Conservation (phyloP, 2,329 filamentous ascomycete genomes). For the Phaeosphaeriaceae sp. region DNA sequence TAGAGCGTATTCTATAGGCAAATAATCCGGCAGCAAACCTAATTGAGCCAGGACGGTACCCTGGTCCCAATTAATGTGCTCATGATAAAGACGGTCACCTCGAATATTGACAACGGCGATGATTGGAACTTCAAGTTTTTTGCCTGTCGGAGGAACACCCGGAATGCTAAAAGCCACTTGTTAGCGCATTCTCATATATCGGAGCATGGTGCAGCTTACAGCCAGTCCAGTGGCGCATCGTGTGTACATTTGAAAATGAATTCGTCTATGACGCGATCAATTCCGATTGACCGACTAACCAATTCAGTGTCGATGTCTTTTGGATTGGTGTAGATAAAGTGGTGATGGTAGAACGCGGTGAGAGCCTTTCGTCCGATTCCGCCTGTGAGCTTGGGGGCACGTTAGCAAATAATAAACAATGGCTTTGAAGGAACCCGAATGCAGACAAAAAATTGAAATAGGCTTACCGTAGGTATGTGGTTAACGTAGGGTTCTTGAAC, state of each 20-base stretch:
- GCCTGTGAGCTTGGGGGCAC: slow-evolving; percentile 55
- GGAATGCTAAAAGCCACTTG: slow-evolving; percentile 5
- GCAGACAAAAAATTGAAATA: neutral
- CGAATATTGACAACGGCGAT: slow-evolving; percentile 70
- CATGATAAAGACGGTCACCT: slow-evolving; percentile 69
- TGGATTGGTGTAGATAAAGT: slow-evolving; percentile 76
- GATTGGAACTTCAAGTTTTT: slow-evolving; percentile 64
- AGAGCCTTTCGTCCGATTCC: slow-evolving; percentile 68
- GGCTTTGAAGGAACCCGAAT: too few species aligned
- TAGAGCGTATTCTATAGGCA: slow-evolving; percentile 49
- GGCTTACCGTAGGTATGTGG: slow-evolving; percentile 65
- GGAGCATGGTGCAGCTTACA: slow-evolving; percentile 53
- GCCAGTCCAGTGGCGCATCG: slow-evolving; percentile 59
- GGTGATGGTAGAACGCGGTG: slow-evolving; percentile 70
- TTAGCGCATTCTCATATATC: slow-evolving; percentile 33
- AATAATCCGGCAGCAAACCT: slow-evolving; percentile 66
- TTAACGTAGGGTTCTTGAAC: slow-evolving; percentile 79
- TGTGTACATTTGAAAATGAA: slow-evolving; percentile 34
- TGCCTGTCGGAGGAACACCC: slow-evolving; percentile 10
- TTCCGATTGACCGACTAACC: slow-evolving; percentile 71
- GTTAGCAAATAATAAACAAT: too few species aligned
- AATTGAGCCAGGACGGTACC: slow-evolving; percentile 65
- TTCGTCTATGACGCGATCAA: slow-evolving; percentile 64
- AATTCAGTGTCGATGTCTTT: slow-evolving; percentile 70
- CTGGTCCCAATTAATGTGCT: slow-evolving; percentile 73